phyloP scores from a whole-genome alignment of 2,329 filamentous ascomycete genomes.

The Chaetomiaceae sp. region DNA sequence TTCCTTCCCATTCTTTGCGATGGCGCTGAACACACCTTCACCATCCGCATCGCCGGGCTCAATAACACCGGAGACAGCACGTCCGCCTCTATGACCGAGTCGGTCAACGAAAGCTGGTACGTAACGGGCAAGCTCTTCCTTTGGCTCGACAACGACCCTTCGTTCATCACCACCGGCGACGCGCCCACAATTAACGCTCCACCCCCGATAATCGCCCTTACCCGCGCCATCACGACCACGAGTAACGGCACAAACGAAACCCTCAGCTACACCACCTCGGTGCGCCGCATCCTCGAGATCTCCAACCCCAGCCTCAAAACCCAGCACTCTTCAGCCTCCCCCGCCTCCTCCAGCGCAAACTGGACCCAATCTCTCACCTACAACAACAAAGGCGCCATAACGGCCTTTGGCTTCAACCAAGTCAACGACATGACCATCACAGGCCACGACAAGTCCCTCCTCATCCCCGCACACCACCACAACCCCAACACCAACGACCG shows the following conservation, averaged over 20 bases:
- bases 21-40: slow-evolving; percentile 59
- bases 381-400: slow-evolving; percentile 46
- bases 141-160: slow-evolving; percentile 56
- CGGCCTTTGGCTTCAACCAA: slow-evolving; percentile 39
- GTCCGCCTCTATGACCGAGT: slow-evolving; percentile 43
- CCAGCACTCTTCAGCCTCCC: slow-evolving; percentile 29
- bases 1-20: slow-evolving; percentile 68
- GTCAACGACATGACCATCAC: slow-evolving; percentile 31
- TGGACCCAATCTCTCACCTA: slow-evolving; percentile 59
- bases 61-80: slow-evolving; percentile 40
- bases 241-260: slow-evolving; percentile 54
- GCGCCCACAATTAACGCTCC: slow-evolving; percentile 30
- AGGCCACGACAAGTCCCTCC: slow-evolving; percentile 28
- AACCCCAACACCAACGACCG: background rate
- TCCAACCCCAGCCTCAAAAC: slow-evolving; percentile 45
- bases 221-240: slow-evolving; percentile 42
- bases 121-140: slow-evolving; percentile 76
- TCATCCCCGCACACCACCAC: background rate
- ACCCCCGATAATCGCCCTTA: slow-evolving; percentile 45
- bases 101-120: slow-evolving; percentile 65
- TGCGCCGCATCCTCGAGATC: slow-evolving; percentile 51
- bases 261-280: slow-evolving; percentile 53
- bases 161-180: slow-evolving; percentile 48
- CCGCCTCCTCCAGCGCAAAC: slow-evolving; percentile 33
- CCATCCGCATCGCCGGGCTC: slow-evolving; percentile 62